Percentiles rank a stretch among this genome's conserved stretches.
Evolutionary conservation across 176 grass and related monocot genomes (phyloP).

Genomic region (Hordeum vulgare): DNA sequence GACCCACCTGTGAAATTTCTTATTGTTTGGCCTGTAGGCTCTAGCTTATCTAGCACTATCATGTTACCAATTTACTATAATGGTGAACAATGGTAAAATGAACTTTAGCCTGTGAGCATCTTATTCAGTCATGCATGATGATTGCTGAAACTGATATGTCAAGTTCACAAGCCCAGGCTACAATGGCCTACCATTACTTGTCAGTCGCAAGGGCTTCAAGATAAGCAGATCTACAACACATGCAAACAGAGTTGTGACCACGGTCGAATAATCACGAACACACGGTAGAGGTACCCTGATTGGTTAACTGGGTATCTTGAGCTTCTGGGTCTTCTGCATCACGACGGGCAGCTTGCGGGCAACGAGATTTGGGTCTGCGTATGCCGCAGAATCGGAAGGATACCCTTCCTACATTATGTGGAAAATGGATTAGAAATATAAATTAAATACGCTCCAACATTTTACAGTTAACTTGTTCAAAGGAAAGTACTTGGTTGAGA

Average conservation of each 20-base stretch:
- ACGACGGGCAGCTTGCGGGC: conserved; percentile 57
- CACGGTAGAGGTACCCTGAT: neutral
- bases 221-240: neutral
- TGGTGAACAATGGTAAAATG: neutral
- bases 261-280: neutral
- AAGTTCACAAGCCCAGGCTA: neutral
- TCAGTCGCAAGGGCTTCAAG: neutral
- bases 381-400: conserved; percentile 48
- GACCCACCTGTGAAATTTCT: no score
- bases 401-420: conserved; percentile 56
- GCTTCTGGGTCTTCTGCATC: conserved; percentile 59
- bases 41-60: no score
- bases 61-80: neutral
- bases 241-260: neutral
- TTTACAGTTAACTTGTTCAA: neutral
- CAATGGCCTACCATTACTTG: neutral
- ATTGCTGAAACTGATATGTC: neutral
- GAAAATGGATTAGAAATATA: neutral
- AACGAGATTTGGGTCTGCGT: conserved; percentile 72
- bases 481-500: neutral
- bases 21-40: no score
- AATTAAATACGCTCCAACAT: neutral
- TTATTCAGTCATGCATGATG: neutral
- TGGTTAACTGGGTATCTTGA: conserved; percentile 53
- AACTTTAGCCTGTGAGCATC: neutral